Evolutionary conservation across 73 alveolate species (phyloP), one percentile per base, ranked within the genome.

Genomic region (Uronychia setigera): DNA sequence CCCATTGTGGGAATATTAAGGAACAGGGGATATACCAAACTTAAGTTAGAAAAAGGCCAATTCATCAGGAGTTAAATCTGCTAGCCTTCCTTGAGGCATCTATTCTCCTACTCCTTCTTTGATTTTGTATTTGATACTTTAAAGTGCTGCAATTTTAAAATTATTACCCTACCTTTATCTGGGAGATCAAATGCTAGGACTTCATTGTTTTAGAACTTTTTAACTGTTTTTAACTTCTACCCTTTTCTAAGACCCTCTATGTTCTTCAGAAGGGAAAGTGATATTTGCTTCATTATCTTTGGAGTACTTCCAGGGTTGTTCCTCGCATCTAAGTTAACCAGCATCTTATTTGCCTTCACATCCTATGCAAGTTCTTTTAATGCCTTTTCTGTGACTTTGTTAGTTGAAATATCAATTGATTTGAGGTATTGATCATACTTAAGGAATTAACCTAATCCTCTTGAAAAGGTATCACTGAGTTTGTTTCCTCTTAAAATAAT

Each of bases 371-470:
- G 67, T 19, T 46, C 67, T 19, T 46, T 34, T 33, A 93, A 80
- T 74, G 93, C 86, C 75, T 59, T 29, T 57, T 91, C 88, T 46
- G 77, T 82, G 35, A 93, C 74, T 0, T 77, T 59, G 80, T 93
- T 93, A 75, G 79, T 58, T 76, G 88, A 83, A 57, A 93, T 75
- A 91, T 93, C 98, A 75, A 93, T 91, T 80, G 82, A 35, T 79
- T 94, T 91, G 33, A 93, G 79, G 75, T 91, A 93, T 29, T 85
- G 85, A 60, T 93, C 98, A 86, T 85, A 59, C 46, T 84, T 80
- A 59, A 93, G 58, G 32, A 33, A 85, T 77, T 89, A 84, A 0
- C 96, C 95, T 14, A 95, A 60, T 74, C 59, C 76, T 29, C 86
- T 84, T n/a, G 92, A 88, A 31, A 46, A 46, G n/a, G 5, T 5